phyloP scores from a whole-genome alignment of 106 monocot species.

The Triglochin maritima region DNA sequence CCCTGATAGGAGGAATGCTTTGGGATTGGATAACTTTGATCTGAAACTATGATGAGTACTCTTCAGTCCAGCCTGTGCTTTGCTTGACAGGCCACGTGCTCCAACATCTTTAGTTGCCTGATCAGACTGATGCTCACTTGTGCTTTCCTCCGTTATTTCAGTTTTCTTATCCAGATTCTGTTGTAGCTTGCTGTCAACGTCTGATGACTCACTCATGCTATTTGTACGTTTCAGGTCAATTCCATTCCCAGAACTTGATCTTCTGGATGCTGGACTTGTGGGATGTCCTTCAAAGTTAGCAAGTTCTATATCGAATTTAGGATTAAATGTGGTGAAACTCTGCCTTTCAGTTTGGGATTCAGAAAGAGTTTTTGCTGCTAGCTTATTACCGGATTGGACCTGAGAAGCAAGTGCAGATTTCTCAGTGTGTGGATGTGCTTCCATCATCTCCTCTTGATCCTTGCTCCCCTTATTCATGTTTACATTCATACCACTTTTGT shows the following conservation, averaged over 20 bases:
- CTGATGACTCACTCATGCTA: constrained; percentile 10
- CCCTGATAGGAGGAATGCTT: constrained; percentile 15
- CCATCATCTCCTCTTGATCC: constrained; percentile 11
- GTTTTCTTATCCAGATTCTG: constrained; percentile 12
- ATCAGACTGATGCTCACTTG: background rate
- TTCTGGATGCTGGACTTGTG: constrained; percentile 35
- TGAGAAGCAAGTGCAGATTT: constrained; percentile 8
- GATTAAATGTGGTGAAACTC: background rate
- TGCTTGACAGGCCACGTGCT: constrained; percentile 3
- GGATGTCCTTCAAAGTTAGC: constrained; percentile 18
- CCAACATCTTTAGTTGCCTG: constrained; percentile 17
- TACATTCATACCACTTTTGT: constrained; percentile 15
- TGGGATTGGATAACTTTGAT: constrained; percentile 1
- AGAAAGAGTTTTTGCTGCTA: background rate
- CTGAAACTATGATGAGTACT: constrained; percentile 16
- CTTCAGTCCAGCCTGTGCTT: constrained; percentile 8
- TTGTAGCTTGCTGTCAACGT: constrained; percentile 7
- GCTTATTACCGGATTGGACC: constrained; percentile 26
- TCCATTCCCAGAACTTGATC: constrained; percentile 41
- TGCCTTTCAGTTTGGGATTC: background rate
- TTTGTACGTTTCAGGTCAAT: constrained; percentile 13
- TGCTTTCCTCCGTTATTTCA: constrained; percentile 8
- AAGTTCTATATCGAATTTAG: constrained; percentile 2
- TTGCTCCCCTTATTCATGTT: constrained; percentile 8
- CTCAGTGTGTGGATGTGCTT: constrained; percentile 12